Evolutionary conservation across 192 early-diverging fungal species (phyloP).

Genomic region (Chytriomyces confervae): DNA sequence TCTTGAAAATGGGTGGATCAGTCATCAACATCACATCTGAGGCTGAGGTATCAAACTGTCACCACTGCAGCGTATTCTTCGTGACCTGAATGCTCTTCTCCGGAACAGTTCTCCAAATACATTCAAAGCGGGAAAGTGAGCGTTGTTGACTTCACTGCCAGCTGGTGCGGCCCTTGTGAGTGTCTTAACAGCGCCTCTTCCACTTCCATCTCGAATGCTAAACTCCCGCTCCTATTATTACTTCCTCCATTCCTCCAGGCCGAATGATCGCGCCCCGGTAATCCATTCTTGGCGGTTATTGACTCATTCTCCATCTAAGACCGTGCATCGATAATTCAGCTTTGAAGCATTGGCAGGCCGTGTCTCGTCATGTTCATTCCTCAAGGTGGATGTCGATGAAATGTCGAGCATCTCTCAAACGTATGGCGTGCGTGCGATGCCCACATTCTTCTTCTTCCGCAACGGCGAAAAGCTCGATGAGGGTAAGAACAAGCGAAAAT

Average conservation of each 20-base stretch:
- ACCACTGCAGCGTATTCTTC: not conserved
- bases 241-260: not conserved
- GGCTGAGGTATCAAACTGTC: not conserved
- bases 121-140: constrained; percentile 4
- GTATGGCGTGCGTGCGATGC: constrained; percentile 69
- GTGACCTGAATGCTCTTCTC: not conserved
- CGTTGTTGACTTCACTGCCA: constrained; percentile 31
- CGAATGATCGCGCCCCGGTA: not conserved
- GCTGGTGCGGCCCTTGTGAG: not conserved
- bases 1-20: constrained; percentile 1
- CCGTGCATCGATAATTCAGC: not conserved
- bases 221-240: no score
- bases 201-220: no score
- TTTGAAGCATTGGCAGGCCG: constrained; percentile 63
- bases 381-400: constrained; percentile 87
- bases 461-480: constrained; percentile 60
- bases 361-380: constrained; percentile 64
- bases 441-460: constrained; percentile 69
- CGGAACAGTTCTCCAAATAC: constrained; percentile 16
- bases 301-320: not conserved
- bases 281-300: not conserved
- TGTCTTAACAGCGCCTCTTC: no score
- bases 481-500: not conserved
- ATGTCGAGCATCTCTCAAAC: constrained; percentile 37
- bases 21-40: constrained; percentile 11